Percentiles rank a stretch among this genome's conserved stretches.
Conservation (phyloP, 2,329 filamentous ascomycete species). For the Aspergillus spinulosporus region DNA sequence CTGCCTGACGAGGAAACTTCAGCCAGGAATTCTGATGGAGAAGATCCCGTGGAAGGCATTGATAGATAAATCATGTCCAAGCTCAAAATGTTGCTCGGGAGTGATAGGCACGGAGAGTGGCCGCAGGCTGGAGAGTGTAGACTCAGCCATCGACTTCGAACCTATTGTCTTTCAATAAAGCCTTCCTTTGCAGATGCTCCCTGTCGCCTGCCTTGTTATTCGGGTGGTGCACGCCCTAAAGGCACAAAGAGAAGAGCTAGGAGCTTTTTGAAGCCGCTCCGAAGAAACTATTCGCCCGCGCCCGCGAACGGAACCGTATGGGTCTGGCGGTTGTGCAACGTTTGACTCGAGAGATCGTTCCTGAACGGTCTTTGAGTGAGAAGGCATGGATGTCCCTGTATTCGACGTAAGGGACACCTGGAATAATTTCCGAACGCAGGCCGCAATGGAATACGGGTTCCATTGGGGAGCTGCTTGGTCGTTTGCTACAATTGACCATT, state of each 20-base stretch:
- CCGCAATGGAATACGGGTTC: neutral
- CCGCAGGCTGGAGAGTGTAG: neutral
- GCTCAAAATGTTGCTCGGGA: neutral
- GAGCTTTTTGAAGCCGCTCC: neutral
- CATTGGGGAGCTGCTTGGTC: neutral
- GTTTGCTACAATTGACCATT: no score
- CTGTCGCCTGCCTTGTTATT: neutral
- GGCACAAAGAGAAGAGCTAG: conserved; percentile 5
- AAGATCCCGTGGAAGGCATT: conserved; percentile 10
- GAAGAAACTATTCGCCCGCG: neutral
- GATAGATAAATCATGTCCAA: neutral
- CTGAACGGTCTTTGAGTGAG: neutral
- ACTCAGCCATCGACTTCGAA: neutral
- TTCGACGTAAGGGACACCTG: conserved; percentile 11
- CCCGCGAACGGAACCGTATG: neutral
- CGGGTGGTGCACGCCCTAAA: neutral
- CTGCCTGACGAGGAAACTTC: conserved; percentile 12
- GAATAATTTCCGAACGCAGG: neutral
- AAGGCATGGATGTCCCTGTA: conserved; percentile 7
- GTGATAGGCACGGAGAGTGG: neutral
- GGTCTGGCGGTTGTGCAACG: conserved; percentile 8
- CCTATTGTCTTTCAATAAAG: neutral
- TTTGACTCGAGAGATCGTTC: conserved; percentile 2
- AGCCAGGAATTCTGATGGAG: conserved; percentile 14
- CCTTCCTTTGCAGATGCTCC: neutral